Percentiles rank a stretch among this genome's conserved stretches.
Evolutionary conservation across 1,284 basidiomycete species (phyloP).

Genomic region (Sporisorium reilianum): DNA sequence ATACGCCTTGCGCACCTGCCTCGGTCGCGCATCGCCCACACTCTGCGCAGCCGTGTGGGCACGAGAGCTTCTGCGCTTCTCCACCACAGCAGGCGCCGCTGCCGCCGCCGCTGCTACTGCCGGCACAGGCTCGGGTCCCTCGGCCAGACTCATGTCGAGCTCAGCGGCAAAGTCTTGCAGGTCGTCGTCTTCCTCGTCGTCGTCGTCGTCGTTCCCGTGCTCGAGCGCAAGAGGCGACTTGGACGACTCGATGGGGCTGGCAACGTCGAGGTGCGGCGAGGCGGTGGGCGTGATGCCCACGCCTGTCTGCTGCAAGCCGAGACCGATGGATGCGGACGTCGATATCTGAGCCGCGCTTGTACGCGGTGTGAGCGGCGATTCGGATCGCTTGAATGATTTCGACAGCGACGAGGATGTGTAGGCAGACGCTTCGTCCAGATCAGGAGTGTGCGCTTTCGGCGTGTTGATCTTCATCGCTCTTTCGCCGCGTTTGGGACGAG

Average conservation of each 20-base stretch:
- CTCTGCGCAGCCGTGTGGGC: constrained; percentile 2
- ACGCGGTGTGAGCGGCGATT: constrained; percentile 11
- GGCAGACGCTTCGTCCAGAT: constrained; percentile 8
- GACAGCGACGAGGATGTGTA: not conserved
- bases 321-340: constrained; percentile 29
- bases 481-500: constrained; percentile 25
- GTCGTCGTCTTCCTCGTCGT: constrained; percentile 40
- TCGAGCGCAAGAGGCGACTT: constrained; percentile 4
- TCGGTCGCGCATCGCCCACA: not conserved
- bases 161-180: constrained; percentile 51
- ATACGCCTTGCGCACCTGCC: constrained; percentile 34
- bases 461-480: constrained; percentile 23
- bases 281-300: constrained; percentile 38
- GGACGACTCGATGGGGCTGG: constrained; percentile 11
- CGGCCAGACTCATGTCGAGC: constrained; percentile 47
- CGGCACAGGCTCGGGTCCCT: constrained; percentile 19
- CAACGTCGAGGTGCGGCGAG: constrained; percentile 31
- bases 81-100: constrained; percentile 5
- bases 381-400: not conserved
- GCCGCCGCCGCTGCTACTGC: not conserved
- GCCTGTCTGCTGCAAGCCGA: constrained; percentile 38
- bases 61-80: constrained; percentile 29
- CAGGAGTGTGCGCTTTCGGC: constrained; percentile 41
- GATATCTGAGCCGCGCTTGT: not conserved
- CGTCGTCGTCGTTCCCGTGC: not conserved